These are phyloP conservation scores for Sistotremastrum suecicum DNA, from an alignment of 768 basidiomycete genomes.

Conservation along the genomic window DNA sequence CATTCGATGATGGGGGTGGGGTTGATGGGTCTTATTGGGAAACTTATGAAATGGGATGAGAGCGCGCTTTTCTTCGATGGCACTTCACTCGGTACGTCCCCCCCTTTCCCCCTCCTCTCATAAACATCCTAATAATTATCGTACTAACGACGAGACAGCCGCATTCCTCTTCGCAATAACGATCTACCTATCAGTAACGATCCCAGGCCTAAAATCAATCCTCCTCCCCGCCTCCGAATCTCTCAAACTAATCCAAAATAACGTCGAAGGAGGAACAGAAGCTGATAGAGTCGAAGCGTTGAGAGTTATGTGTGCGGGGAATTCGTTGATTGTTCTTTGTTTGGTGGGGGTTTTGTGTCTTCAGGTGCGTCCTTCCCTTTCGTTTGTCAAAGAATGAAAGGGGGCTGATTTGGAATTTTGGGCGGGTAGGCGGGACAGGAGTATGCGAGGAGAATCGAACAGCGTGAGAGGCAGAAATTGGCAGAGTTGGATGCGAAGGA, in stretches of 20 bases:
- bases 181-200: slow-evolving; percentile 71
- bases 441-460: slow-evolving; percentile 56
- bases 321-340: slow-evolving; percentile 64
- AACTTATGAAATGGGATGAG: slow-evolving; percentile 80
- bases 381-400: slow-evolving; percentile 2
- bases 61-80: slow-evolving; percentile 95
- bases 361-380: slow-evolving; percentile 38
- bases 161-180: slow-evolving; percentile 63
- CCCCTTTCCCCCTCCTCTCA: slow-evolving; percentile 1
- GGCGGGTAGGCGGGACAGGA: slow-evolving; percentile 65
- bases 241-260: too few species aligned
- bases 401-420: slow-evolving; percentile 2
- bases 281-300: slow-evolving; percentile 66
- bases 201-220: slow-evolving; percentile 67
- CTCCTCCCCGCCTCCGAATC: slow-evolving; percentile 32
- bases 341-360: slow-evolving; percentile 51
- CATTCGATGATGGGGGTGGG: slow-evolving; percentile 78
- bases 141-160: slow-evolving; percentile 24
- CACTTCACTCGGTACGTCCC: slow-evolving; percentile 59
- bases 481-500: slow-evolving; percentile 22
- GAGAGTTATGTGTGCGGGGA: slow-evolving; percentile 71
- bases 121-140: neutral
- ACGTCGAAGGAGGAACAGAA: slow-evolving; percentile 35
- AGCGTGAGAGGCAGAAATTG: slow-evolving; percentile 22
- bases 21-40: slow-evolving; percentile 57